Conservation (phyloP, 1,139 yeast species). For the Suhomyces wounanorum region DNA sequence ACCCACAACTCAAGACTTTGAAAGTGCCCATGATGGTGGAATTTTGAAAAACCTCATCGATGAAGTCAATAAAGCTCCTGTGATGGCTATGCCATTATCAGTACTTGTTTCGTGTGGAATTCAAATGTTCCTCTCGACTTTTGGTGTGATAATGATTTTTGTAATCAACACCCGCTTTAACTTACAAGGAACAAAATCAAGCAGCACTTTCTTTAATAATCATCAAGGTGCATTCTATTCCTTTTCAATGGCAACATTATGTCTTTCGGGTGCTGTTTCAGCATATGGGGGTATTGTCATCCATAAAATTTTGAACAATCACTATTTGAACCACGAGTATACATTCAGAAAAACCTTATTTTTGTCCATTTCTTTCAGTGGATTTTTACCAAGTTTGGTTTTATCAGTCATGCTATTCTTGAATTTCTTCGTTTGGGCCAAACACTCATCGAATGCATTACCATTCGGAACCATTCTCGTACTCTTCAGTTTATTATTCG, state of each 20-base stretch:
- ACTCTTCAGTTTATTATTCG: constrained; percentile 41
- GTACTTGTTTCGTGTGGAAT: constrained; percentile 72
- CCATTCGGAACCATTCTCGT: constrained; percentile 43
- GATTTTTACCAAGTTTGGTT: constrained; percentile 60
- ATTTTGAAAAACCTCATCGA: constrained; percentile 43
- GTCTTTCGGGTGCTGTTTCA: constrained; percentile 70
- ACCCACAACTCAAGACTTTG: constrained; percentile 14
- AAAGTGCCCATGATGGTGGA: constrained; percentile 11
- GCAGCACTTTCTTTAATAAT: constrained; percentile 43
- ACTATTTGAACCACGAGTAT: constrained; percentile 31
- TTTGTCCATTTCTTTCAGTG: constrained; percentile 58
- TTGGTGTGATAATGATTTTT: constrained; percentile 63
- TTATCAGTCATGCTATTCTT: constrained; percentile 55
- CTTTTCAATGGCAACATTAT: constrained; percentile 59
- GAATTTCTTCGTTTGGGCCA: constrained; percentile 74
- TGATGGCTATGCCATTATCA: constrained; percentile 47
- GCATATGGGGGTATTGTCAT: constrained; percentile 70
- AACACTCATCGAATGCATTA: constrained; percentile 72
- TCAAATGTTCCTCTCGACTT: constrained; percentile 63
- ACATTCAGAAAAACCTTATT: constrained; percentile 16
- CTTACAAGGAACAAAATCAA: constrained; percentile 22
- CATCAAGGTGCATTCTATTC: constrained; percentile 69
- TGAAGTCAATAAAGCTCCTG: constrained; percentile 59
- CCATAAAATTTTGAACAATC: constrained; percentile 53
- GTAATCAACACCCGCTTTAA: constrained; percentile 45